phyloP scores from a whole-genome alignment of 108 stramenopile species.

The Parmales sp. region DNA sequence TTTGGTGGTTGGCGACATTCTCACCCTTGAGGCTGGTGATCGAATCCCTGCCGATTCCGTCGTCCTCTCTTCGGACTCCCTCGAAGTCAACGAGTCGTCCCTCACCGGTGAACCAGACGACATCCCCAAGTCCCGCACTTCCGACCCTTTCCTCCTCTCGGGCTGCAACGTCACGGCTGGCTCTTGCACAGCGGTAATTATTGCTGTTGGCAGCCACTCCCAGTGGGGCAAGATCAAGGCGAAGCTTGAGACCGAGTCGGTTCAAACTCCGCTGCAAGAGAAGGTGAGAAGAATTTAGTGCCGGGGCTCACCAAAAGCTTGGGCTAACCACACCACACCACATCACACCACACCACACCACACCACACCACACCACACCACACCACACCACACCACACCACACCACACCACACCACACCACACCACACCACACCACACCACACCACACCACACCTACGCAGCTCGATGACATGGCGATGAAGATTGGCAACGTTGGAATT shows the following conservation, averaged over 20 bases:
- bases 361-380: no score
- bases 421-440: no score
- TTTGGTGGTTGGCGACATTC: constrained; percentile 41
- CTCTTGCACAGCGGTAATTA: constrained; percentile 47
- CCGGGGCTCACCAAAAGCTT: no score
- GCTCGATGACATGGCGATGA: constrained; percentile 69
- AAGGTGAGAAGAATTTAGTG: no score
- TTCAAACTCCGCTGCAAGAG: constrained; percentile 63
- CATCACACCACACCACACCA: no score
- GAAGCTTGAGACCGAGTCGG: constrained; percentile 59
- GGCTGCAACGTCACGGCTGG: constrained; percentile 57
- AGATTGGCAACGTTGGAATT: constrained; percentile 74
- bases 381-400: no score
- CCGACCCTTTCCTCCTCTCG: constrained; percentile 53
- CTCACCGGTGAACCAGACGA: constrained; percentile 90
- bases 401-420: no score
- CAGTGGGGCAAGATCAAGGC: constrained; percentile 70
- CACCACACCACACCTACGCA: no score
- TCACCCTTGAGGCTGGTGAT: constrained; percentile 38
- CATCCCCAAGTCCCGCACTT: constrained; percentile 46
- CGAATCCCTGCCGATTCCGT: constrained; percentile 86
- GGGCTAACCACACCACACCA: no score
- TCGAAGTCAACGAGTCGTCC: constrained; percentile 79
- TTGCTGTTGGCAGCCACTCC: constrained; percentile 58
- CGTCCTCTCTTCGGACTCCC: constrained; percentile 57